phyloP scores from a whole-genome alignment of 257 asterid genomes.

The Solanum bulbocastanum region DNA sequence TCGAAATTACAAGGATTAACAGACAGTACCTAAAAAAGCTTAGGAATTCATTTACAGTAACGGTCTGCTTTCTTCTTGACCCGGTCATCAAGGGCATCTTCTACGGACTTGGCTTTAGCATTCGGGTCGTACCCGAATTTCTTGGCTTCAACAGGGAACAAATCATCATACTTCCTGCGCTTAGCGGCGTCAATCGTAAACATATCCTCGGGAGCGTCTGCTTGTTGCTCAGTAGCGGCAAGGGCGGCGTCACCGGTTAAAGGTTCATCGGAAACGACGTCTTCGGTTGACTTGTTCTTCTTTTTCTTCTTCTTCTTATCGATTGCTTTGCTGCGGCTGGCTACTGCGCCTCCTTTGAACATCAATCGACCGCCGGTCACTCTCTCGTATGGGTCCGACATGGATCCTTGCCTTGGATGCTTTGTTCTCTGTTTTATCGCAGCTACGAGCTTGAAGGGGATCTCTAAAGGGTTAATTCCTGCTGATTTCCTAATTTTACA shows the following conservation, averaged over 20 bases:
- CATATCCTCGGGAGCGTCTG: conserved; percentile 28
- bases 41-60: conserved; percentile 55
- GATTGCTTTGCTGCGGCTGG: conserved; percentile 62
- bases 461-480: not conserved
- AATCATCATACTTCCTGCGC: conserved; percentile 90
- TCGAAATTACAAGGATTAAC: not conserved
- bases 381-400: conserved; percentile 85
- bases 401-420: not conserved
- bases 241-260: conserved; percentile 29
- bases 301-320: conserved; percentile 74
- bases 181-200: conserved; percentile 94
- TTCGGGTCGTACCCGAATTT: conserved; percentile 77
- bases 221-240: conserved; percentile 21
- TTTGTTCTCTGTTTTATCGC: not conserved
- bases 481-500: not conserved
- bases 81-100: conserved; percentile 91
- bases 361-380: conserved; percentile 75
- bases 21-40: not conserved
- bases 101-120: conserved; percentile 58
- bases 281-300: conserved; percentile 26
- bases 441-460: not conserved
- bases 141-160: conserved; percentile 81
- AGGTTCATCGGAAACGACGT: conserved; percentile 9
- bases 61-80: conserved; percentile 97
- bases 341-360: conserved; percentile 89